phyloP scores from a whole-genome alignment of 768 basidiomycete species.

The Fomitopsis pulvina region DNA sequence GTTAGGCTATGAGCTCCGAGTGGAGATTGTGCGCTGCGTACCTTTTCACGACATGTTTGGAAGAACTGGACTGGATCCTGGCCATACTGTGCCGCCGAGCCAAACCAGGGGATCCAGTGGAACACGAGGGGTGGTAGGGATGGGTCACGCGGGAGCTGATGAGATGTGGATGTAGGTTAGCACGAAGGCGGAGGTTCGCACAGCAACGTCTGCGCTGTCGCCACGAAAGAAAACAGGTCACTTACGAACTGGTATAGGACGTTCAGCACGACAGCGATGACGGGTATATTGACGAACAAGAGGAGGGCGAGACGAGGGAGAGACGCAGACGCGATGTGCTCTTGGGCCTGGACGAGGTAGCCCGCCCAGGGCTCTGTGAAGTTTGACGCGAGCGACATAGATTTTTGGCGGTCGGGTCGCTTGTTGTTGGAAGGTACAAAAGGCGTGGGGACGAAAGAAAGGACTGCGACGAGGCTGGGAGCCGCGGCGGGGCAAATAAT shows the following conservation, averaged over 20 bases:
- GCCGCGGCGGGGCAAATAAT: background rate
- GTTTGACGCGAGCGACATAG: conserved; percentile 13
- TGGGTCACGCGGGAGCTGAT: conserved; percentile 63
- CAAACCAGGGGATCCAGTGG: conserved; percentile 86
- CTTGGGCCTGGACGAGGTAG: conserved; percentile 20
- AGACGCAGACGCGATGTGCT: conserved; percentile 17
- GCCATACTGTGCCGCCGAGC: conserved; percentile 85
- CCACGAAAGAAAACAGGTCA: background rate
- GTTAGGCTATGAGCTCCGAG: background rate
- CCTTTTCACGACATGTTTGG: conserved; percentile 72
- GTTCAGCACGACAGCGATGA: conserved; percentile 66
- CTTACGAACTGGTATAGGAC: conserved; percentile 70
- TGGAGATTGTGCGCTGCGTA: conserved; percentile 21
- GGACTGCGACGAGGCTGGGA: background rate
- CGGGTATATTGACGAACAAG: conserved; percentile 55
- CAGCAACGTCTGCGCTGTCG: background rate
- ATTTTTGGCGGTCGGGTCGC: background rate
- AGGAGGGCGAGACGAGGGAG: conserved; percentile 27
- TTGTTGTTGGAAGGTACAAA: conserved; percentile 1
- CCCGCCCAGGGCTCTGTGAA: conserved; percentile 22
- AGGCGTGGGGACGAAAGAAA: conserved; percentile 6
- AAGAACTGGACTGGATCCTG: conserved; percentile 91
- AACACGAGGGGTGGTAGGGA: conserved; percentile 87
- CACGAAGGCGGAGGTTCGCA: background rate
- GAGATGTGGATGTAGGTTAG: conserved; percentile 1